Base-by-base conservation (phyloP, 2,329 filamentous ascomycete species). In the Zopfia rhizophila region DNA sequence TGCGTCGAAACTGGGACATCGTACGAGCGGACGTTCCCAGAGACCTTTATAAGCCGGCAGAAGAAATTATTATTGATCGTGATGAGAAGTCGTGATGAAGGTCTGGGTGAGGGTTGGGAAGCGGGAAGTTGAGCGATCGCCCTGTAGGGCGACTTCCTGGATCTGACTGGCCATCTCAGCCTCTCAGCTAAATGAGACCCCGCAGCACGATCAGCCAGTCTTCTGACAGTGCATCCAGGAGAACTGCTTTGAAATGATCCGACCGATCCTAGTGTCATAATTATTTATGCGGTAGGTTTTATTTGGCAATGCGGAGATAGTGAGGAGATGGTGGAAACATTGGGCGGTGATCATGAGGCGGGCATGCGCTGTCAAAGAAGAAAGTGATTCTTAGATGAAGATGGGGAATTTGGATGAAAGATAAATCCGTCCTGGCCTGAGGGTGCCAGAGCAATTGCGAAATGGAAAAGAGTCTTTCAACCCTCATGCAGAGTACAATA, bases 71-170 rank as follows among this genome's bases (percentile, higher is more conserved):
- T 13, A 29, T n/a, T 43, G 14, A 17, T 13, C 28, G 31, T 28
- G 24, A 25, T 24, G 8, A 35, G 38, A n/a, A 31, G 33, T 22
- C 42, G 17, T 23, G 14, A 28, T 10, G 25, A 41, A 29, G 43
- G 38, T 36, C 29, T 23, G 40, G 14, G 27, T 10, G 25, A 41
- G 32, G 43, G 38, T 36, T 31, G 28, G 40, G 19, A 16, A 16
- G 49, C 47, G 39, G 47, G 45, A 53, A 57, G 56, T 50, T 60
- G 56, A 53, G 43, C 40, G 43, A 53, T 55, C 50, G 60, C 54
- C 54, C 49, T 42, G 39, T 56, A 55, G 46, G 56, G 55, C 60
- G 33, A 28, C 36, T 35, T 21, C 32, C 36, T 32, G 38, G 33
- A 27, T 51, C 52, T 55, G 49, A 52, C 29, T 56, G 53, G 55